Conservation (phyloP, 73 alveolate species). For the Paramecium tetraurelia region DNA sequence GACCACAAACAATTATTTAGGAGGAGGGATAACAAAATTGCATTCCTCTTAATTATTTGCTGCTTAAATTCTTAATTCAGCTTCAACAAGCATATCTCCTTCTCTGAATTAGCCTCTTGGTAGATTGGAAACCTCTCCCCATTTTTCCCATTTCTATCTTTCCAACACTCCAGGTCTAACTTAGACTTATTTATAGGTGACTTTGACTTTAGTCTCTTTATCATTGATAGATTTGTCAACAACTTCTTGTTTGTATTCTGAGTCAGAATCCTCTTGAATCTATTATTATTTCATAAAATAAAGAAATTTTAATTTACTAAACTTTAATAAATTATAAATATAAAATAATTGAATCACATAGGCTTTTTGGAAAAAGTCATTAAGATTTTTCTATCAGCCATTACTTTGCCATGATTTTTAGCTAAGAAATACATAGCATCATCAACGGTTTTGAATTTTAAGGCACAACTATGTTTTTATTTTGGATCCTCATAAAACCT, state of each 20-base stretch:
- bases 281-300: constrained; percentile 18
- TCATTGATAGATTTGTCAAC: background rate
- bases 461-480: constrained; percentile 31
- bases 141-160: background rate
- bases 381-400: constrained; percentile 14
- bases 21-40: constrained; percentile 16
- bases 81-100: constrained; percentile 37
- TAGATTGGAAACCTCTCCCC: background rate
- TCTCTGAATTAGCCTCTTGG: constrained; percentile 7
- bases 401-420: background rate
- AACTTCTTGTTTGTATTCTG: background rate
- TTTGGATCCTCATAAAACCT: constrained; percentile 2
- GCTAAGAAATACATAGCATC: constrained; percentile 7
- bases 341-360: background rate
- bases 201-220: background rate
- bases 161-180: constrained; percentile 21
- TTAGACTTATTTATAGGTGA: background rate
- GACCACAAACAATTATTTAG: constrained; percentile 44
- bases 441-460: background rate
- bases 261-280: background rate
- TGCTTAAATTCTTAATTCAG: constrained; percentile 31
- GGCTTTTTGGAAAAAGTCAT: constrained; percentile 50
- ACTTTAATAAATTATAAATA: background rate
- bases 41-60: constrained; percentile 34
- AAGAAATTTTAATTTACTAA: background rate